Base-by-base conservation (phyloP, 139 green algal genomes). In the Closterium sp. region DNA sequence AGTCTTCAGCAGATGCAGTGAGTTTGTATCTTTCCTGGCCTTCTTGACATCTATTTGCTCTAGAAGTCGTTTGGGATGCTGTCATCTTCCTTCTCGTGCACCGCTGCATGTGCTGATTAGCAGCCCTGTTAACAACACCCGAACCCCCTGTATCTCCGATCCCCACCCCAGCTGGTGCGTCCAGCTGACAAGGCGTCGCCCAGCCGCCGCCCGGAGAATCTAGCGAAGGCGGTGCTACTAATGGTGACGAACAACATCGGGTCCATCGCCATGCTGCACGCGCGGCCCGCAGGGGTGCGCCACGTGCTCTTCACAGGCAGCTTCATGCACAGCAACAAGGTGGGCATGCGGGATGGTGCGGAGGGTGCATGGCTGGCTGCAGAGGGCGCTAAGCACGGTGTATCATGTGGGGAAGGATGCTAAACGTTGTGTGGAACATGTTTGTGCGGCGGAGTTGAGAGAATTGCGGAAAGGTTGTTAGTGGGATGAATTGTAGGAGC, bases 171-270 rank as follows among this genome's bases (percentile, higher is more conserved):
- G 35, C 87, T 34, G 34, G 31, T 84, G n/a, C 30, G 32, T 16
- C 36, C 31, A 21, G 31, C 87, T 34, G 33, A 33, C 31, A 32
- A 76, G 33, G 87, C 25, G 16, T 35, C n/a, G 36, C 35, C 30
- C 1, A 36, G 38, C 21, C 88, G 88, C 8, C 25, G 88, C 7
- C 88, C 81, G 30, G 81, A 86, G 81, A 33, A 92, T 43, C 36
- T 93, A 55, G 90, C 90, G 3, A 93, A 93, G 85, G 85, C 90
- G 85, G 85, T 34, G 38, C 90, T 93, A n/a, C 85, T 93, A 85
- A 93, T 93, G 90, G 90, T 93, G 38, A 93, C 90, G 30, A 93
- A 93, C 86, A 93, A 90, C 86, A 66, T 90, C 28, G 90, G 90
- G 38, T 85, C 33, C 28, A 34, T 93, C 5, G 90, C 90, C 33